Percentiles rank a stretch among this genome's conserved stretches.
These are phyloP conservation scores for Leccinum sublutescens DNA, from an alignment of 768 basidiomycete genomes.

Conservation along the genomic window DNA sequence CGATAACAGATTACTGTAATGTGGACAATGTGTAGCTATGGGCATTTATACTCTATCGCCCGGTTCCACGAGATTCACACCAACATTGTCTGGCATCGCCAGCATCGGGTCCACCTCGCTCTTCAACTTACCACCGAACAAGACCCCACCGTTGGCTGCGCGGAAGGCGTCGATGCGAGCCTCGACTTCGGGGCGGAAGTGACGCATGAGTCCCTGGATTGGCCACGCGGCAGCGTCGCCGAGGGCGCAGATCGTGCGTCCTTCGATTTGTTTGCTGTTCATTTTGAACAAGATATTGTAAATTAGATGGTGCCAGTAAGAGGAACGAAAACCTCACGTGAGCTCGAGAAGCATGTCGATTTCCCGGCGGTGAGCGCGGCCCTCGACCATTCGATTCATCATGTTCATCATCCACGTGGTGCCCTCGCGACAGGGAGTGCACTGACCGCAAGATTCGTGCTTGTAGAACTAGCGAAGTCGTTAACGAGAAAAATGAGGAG, in stretches of 20 bases:
- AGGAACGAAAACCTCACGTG: conserved; percentile 53
- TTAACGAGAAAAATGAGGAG: background rate
- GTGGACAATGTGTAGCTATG: background rate
- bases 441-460: conserved; percentile 98
- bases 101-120: conserved; percentile 67
- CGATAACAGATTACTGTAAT: conserved; percentile 1
- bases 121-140: conserved; percentile 81
- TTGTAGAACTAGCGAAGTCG: conserved; percentile 78
- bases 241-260: conserved; percentile 94
- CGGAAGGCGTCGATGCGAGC: conserved; percentile 79
- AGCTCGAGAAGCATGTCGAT: conserved; percentile 98
- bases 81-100: conserved; percentile 75
- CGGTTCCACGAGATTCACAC: conserved; percentile 45
- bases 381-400: conserved; percentile 96
- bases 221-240: conserved; percentile 99
- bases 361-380: conserved; percentile 86
- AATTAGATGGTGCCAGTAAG: background rate
- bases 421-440: conserved; percentile 90
- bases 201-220: conserved; percentile 95
- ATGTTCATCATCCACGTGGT: conserved; percentile 99
- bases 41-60: conserved; percentile 31
- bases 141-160: conserved; percentile 71
- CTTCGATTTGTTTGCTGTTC: conserved; percentile 89
- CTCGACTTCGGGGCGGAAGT: conserved; percentile 97
- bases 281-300: conserved; percentile 7